Base-by-base conservation (phyloP, 805 yeast genomes). In the Metschnikowia matae region DNA sequence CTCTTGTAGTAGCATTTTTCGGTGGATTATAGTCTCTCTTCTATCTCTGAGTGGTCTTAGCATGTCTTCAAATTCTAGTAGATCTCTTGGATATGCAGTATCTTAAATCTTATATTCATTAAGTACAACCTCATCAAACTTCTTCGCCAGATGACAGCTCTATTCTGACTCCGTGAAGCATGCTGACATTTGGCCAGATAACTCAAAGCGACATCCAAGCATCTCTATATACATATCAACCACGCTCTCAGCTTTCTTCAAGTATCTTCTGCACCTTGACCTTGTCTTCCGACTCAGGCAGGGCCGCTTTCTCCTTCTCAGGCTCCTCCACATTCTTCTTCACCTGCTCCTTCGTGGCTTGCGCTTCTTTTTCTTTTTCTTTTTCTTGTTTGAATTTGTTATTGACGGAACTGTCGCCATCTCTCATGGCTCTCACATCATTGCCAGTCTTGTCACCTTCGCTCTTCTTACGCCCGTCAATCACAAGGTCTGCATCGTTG, bases 401-500 rank as follows among this genome's bases (percentile, higher is more conserved):
- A 6, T 40, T 21, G n/a, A 37, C 18, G 6, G 40, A 6, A 15
- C 15, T 20, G 31, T 40, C 48, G 15, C 39, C 51, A n/a, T 48
- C 50, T 23, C 56, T 43, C 35, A 31, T 37, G 8, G 56, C 54
- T 34, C 51, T 51, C 39, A 47, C 53, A n/a, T 54, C 55, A 36
- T 53, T 48, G 15, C 48, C 50, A 20, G 15, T 18, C 39, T 41
- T 17, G 48, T 44, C 17, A 40, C 36, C 11, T 34, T 20, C 39
- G 31, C 32, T 18, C 45, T 47, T 54, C 43, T 47, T 49, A 15
- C 51, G 57, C 18, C 61, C 61, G 33, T 54, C 60, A 6, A 57
- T 47, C 32, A 55, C 49, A 33, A 54, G 53, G n/a, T 52, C 74
- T 49, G 68, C 74, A 53, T 71, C 73, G 45, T 62, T 69, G 6